Evolutionary conservation across 768 basidiomycete species (phyloP).

Genomic region (Pleurotus sapidus): DNA sequence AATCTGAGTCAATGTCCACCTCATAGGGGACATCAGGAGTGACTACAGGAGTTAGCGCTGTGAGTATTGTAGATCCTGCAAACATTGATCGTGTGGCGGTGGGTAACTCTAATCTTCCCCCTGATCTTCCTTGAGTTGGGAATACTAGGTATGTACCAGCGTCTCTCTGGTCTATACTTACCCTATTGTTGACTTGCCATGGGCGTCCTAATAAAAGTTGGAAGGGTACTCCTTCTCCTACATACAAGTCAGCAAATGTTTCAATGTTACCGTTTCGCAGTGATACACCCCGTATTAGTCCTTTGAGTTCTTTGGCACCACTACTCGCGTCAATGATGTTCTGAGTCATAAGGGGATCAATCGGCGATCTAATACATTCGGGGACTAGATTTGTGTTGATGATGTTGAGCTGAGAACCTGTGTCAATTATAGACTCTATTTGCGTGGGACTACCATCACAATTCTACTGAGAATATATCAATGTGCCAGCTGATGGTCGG

Average conservation of each 20-base stretch:
- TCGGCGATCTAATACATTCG: background rate
- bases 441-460: conserved; percentile 13
- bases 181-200: conserved; percentile 20
- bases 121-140: background rate
- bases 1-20: too few species aligned
- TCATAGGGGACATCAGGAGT: too few species aligned
- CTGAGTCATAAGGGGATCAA: conserved; percentile 10
- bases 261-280: conserved; percentile 17
- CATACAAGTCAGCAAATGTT: conserved; percentile 17
- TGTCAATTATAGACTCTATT: background rate
- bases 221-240: conserved; percentile 17
- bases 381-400: conserved; percentile 9
- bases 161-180: conserved; percentile 19
- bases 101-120: background rate
- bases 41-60: too few species aligned
- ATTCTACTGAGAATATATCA: background rate
- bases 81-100: background rate
- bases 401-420: conserved; percentile 13
- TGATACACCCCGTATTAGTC: conserved; percentile 16
- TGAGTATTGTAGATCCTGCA: too few species aligned
- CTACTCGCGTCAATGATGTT: conserved; percentile 26
- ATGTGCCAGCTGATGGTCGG: too few species aligned
- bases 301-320: conserved; percentile 14
- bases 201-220: conserved; percentile 18
- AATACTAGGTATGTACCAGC: conserved; percentile 24